Conservation (phyloP, 495 filamentous ascomycete genomes). For the Annulohypoxylon maeteangense region DNA sequence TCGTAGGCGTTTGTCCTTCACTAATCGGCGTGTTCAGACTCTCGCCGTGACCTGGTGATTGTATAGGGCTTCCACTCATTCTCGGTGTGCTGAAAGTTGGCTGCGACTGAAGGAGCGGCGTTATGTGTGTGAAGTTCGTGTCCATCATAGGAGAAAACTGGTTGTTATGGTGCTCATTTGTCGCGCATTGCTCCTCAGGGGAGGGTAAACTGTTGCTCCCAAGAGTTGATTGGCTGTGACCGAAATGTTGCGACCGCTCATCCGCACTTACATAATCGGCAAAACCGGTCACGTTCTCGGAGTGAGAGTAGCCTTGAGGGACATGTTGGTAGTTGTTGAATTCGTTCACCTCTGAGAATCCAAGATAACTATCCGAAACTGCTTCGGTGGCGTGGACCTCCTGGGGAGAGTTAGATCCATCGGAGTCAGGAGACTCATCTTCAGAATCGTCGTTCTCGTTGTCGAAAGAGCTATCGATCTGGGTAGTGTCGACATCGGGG, state of each 20-base stretch:
- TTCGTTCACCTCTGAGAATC: conserved; percentile 2
- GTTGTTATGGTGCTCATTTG: neutral
- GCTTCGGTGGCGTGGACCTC: conserved; percentile 10
- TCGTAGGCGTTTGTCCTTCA: conserved; percentile 9
- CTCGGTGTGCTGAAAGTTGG: conserved; percentile 16
- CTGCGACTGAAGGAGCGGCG: conserved; percentile 28
- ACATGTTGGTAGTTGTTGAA: conserved; percentile 10
- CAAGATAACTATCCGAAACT: conserved; percentile 3
- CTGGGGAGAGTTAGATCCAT: conserved; percentile 3
- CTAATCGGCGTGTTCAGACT: conserved; percentile 4
- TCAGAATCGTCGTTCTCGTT: conserved; percentile 44
- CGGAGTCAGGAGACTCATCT: conserved; percentile 20
- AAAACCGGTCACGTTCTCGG: neutral
- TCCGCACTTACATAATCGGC: conserved; percentile 5
- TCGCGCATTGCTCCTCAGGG: conserved; percentile 18
- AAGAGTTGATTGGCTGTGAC: neutral
- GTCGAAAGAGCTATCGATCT: conserved; percentile 28
- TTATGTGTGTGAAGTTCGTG: conserved; percentile 7
- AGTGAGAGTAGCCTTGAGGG: conserved; percentile 9
- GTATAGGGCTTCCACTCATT: conserved; percentile 17
- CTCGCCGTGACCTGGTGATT: conserved; percentile 18
- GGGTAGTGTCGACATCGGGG: conserved; percentile 38
- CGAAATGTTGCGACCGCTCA: neutral
- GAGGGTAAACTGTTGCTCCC: conserved; percentile 18
- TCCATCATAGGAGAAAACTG: conserved; percentile 30